These are phyloP conservation scores for Pestalotiopsis sp. DNA, from an alignment of 2,329 filamentous ascomycete genomes.

Conservation along the genomic window DNA sequence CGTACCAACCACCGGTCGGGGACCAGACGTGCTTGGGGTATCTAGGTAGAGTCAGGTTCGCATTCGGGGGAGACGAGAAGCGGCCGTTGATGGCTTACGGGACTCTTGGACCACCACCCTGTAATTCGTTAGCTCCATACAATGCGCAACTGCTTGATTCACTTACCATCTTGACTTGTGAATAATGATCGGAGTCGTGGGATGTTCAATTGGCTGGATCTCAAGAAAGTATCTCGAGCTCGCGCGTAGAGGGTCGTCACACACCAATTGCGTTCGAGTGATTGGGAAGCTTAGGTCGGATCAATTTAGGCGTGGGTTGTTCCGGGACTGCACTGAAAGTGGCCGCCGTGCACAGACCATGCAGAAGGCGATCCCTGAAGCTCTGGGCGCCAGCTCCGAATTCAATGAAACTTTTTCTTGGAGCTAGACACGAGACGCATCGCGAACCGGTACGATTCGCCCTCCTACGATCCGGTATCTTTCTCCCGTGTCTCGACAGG, in stretches of 20 bases:
- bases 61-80: slow-evolving; percentile 10
- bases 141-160: background rate
- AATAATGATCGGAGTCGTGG: slow-evolving; percentile 26
- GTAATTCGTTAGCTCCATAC: slow-evolving; percentile 40
- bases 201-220: background rate
- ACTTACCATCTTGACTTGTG: slow-evolving; percentile 59
- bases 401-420: slow-evolving; percentile 13
- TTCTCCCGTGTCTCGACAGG: background rate
- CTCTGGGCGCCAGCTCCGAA: slow-evolving; percentile 7
- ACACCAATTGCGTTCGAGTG: slow-evolving; percentile 6
- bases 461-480: slow-evolving; percentile 6
- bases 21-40: slow-evolving; percentile 99
- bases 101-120: slow-evolving; percentile 76
- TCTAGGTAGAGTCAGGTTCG: slow-evolving; percentile 46
- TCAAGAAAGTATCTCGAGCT: slow-evolving; percentile 10
- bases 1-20: slow-evolving; percentile 96
- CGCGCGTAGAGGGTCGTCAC: slow-evolving; percentile 9
- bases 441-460: slow-evolving; percentile 5
- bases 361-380: slow-evolving; percentile 8
- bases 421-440: slow-evolving; percentile 7
- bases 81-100: slow-evolving; percentile 45
- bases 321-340: slow-evolving; percentile 7
- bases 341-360: slow-evolving; percentile 6
- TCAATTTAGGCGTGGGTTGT: slow-evolving; percentile 5
- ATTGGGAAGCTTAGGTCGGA: slow-evolving; percentile 8